Evolutionary conservation across 192 early-diverging fungal species (phyloP), one percentile per base, ranked within the genome.

Genomic region (Linnemannia zychae): DNA sequence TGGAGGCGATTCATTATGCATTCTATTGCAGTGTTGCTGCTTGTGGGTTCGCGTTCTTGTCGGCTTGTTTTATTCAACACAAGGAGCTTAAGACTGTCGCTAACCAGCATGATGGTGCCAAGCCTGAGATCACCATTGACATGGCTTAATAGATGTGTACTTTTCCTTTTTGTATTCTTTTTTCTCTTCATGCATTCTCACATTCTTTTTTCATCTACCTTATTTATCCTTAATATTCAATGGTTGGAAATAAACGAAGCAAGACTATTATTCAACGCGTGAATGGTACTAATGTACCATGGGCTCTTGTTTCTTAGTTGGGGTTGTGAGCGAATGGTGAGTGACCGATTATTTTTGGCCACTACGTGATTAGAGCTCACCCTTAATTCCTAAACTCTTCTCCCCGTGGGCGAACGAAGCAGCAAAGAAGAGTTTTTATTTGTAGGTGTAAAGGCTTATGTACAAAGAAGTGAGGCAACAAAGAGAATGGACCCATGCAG

Each of bases 1-100:
- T 71, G 46, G 7, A 71, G 17, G 46, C 40, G 0, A 18, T 71
- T 7, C 70, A 31, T 71, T 40, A 48, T 49, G 70, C 24, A 3
- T 71, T 48, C 13, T 71, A 71, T 47, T 71, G 70, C 28, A 63
- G 73, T 46, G 13, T 75, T 13, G 73, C 36, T 0, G 57, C 24
- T 24, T 44, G 48, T 22, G 57, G 36, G 13, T 50, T 57, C 4
- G 53, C 73, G 34, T 63, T 75, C 15, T 37, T 65, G 50, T 1
- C 50, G 37, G 22, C 52, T 53, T 75, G 73, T 44, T 63, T 63
- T 18, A 57, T 75, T 33, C 52, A 75, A 38, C 75, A 67, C 18
- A 78, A 78, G 52, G 78, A 79, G 34, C 71, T 79, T 47, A 79
- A 79, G 71, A 79, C 78, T 17, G 66, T 71, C 16, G 76, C 67